Evolutionary conservation across 2,329 filamentous ascomycete genomes (phyloP).

Genomic region (Colletotrichum tanaceti): DNA sequence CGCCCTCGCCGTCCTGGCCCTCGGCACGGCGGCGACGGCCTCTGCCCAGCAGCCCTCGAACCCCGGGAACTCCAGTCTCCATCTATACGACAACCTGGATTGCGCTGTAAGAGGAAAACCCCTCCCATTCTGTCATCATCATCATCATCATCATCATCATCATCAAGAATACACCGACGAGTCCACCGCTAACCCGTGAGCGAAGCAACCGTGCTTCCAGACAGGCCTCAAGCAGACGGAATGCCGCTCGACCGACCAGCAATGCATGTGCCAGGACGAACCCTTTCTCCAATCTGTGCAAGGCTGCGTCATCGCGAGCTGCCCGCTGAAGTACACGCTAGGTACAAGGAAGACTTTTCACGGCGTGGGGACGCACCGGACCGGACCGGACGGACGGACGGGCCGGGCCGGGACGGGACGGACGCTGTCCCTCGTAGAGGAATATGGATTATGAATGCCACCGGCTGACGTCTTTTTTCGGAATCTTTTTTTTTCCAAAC

Average conservation of each 20-base stretch:
- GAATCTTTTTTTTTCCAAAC: too few species aligned
- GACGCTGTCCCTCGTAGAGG: too few species aligned
- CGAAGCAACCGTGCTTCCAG: slow-evolving; percentile 29
- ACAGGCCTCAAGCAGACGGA: slow-evolving; percentile 11
- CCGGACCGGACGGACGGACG: too few species aligned
- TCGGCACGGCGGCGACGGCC: slow-evolving; percentile 8
- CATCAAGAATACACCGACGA: neutral
- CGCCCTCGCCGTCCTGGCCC: neutral
- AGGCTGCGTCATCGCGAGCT: slow-evolving; percentile 10
- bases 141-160: too few species aligned
- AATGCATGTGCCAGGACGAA: slow-evolving; percentile 24
- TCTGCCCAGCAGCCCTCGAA: slow-evolving; percentile 10
- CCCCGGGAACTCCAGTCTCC: slow-evolving; percentile 4
- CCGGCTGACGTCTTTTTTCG: neutral
- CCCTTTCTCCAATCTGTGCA: slow-evolving; percentile 14
- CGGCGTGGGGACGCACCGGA: too few species aligned
- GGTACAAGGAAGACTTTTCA: neutral
- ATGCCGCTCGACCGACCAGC: slow-evolving; percentile 14
- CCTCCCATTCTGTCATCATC: too few species aligned
- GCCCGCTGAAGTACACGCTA: slow-evolving; percentile 22
- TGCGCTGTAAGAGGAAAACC: slow-evolving; percentile 19
- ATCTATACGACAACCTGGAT: slow-evolving; percentile 18
- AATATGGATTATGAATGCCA: too few species aligned
- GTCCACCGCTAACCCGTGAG: neutral
- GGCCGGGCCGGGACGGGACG: too few species aligned